These are phyloP conservation scores for Silene conica DNA, from an alignment of 148 eudicot genomes.

Conservation along the genomic window DNA sequence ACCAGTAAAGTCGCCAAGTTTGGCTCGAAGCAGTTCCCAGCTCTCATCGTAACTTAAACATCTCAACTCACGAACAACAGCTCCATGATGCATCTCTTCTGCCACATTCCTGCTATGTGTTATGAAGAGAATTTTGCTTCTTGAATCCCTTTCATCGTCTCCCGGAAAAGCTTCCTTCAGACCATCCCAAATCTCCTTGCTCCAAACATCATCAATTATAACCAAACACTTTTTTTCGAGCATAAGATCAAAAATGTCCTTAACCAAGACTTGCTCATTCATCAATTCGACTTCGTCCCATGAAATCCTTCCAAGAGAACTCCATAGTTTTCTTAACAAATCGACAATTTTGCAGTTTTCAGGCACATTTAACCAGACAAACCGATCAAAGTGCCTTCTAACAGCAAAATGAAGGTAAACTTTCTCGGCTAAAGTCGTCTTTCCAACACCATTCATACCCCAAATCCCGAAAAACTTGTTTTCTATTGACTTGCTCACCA, in stretches of 20 bases:
- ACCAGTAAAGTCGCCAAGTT: constrained; percentile 13
- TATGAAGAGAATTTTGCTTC: constrained; percentile 27
- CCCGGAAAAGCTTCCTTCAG: constrained; percentile 32
- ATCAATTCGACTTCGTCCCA: constrained; percentile 19
- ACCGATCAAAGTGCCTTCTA: constrained; percentile 19
- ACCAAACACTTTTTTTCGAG: constrained; percentile 40
- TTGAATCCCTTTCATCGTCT: constrained; percentile 17
- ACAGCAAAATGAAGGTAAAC: constrained; percentile 23
- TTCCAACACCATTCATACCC: constrained; percentile 33
- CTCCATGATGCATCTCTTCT: constrained; percentile 12
- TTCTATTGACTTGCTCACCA: constrained; percentile 10
- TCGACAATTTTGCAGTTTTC: constrained; percentile 5
- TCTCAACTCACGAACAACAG: constrained; percentile 17
- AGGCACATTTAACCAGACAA: constrained; percentile 24
- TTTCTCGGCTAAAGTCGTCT: constrained; percentile 28
- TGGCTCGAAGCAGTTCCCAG: constrained; percentile 30
- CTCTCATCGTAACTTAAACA: constrained; percentile 25
- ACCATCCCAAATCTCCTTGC: constrained; percentile 27
- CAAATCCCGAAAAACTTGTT: constrained; percentile 27
- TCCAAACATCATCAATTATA: constrained; percentile 40
- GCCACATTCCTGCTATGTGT: constrained; percentile 17
- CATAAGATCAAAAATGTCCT: constrained; percentile 34
- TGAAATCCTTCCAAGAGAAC: constrained; percentile 20
- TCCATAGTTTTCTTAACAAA: constrained; percentile 18
- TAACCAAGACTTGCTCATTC: constrained; percentile 23